Conservation (phyloP, 768 basidiomycete species). For the Psilocybe sp. region DNA sequence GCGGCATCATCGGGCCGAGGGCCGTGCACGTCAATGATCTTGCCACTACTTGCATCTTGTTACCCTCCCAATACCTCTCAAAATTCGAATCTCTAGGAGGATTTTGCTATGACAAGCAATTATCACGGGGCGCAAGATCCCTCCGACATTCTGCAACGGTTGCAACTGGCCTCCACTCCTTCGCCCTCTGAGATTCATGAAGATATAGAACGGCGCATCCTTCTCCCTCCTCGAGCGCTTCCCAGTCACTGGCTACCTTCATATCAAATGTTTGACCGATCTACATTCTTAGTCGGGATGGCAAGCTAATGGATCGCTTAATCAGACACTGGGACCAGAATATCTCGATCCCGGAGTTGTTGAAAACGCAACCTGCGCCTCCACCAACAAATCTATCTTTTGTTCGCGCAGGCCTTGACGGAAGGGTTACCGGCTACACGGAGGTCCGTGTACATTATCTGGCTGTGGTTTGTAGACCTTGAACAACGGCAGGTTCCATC, state of each 20-base stretch:
- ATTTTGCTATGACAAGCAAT: constrained; percentile 46
- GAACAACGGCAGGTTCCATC: constrained; percentile 46
- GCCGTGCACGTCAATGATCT: no score
- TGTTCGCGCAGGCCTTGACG: constrained; percentile 75
- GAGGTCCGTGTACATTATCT: constrained; percentile 43
- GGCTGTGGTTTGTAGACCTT: neutral
- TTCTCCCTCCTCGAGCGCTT: constrained; percentile 65
- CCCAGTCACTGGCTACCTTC: constrained; percentile 71
- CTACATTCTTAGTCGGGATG: constrained; percentile 1
- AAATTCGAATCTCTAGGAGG: constrained; percentile 17
- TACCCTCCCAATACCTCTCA: neutral
- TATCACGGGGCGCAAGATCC: constrained; percentile 39
- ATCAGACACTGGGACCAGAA: constrained; percentile 71
- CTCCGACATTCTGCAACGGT: constrained; percentile 42
- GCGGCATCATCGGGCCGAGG: no score
- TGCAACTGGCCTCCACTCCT: constrained; percentile 58
- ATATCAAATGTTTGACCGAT: constrained; percentile 74
- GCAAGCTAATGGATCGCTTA: constrained; percentile 14
- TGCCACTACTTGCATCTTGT: no score
- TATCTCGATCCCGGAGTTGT: constrained; percentile 58
- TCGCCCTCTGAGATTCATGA: constrained; percentile 56
- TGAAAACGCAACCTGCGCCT: constrained; percentile 64
- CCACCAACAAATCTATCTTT: constrained; percentile 75
- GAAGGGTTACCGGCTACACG: constrained; percentile 74
- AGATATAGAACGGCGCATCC: constrained; percentile 72